Percentiles rank a stretch among this genome's conserved stretches.
phyloP scores from a whole-genome alignment of 495 filamentous ascomycete genomes.

The Cryomyces minteri region DNA sequence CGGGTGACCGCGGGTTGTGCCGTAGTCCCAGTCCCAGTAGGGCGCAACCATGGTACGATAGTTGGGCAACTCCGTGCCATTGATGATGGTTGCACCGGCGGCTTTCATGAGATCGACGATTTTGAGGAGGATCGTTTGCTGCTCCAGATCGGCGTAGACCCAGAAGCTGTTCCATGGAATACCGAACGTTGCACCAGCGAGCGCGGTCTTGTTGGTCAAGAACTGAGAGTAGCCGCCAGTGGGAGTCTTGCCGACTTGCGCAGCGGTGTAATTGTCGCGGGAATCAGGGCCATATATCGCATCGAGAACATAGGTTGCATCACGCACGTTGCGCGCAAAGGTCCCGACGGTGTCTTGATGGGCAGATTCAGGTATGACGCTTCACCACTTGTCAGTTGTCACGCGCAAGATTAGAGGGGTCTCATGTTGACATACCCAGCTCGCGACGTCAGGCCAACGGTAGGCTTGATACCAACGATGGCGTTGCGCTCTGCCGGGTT shows the following conservation, averaged over 20 bases:
- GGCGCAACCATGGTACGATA: conserved; percentile 41
- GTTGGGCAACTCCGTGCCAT: conserved; percentile 47
- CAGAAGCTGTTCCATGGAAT: conserved; percentile 55
- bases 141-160: conserved; percentile 32
- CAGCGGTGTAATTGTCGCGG: conserved; percentile 39
- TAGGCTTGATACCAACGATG: conserved; percentile 50
- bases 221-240: conserved; percentile 34
- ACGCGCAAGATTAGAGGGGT: not conserved
- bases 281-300: conserved; percentile 41
- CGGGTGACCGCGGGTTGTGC: conserved; percentile 36
- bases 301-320: conserved; percentile 47
- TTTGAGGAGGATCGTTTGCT: conserved; percentile 30
- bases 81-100: conserved; percentile 50
- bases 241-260: conserved; percentile 34
- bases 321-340: conserved; percentile 45
- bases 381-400: conserved; percentile 3
- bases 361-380: conserved; percentile 44
- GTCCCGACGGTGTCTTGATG: conserved; percentile 51
- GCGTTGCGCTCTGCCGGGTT: conserved; percentile 50
- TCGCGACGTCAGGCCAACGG: conserved; percentile 43
- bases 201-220: conserved; percentile 29
- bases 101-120: conserved; percentile 33
- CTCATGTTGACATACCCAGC: conserved; percentile 17
- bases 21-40: conserved; percentile 48
- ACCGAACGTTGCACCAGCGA: conserved; percentile 46